Evolutionary conservation across 345 rosid genomes (phyloP).

Genomic region (Rubroshorea leprosula): DNA sequence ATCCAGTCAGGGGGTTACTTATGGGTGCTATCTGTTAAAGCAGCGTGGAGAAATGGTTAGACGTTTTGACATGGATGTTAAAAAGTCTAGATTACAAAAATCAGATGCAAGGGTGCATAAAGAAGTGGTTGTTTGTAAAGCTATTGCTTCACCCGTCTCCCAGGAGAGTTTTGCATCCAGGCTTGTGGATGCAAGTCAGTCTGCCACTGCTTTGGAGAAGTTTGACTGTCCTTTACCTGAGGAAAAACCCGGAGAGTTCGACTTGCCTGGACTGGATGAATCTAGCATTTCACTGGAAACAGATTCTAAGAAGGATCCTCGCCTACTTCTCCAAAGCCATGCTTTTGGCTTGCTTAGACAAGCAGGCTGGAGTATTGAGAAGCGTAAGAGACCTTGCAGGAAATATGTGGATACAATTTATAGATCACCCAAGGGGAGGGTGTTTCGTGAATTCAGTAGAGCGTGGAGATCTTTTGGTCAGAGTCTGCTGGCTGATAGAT

Average conservation of each 20-base stretch:
- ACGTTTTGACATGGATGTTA: constrained; percentile 23
- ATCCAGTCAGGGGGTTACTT: constrained; percentile 49
- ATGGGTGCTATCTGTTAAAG: constrained; percentile 50
- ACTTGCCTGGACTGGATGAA: not conserved
- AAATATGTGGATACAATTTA: constrained; percentile 45
- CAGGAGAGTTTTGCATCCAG: not conserved
- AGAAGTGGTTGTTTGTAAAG: not conserved
- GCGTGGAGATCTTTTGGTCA: constrained; percentile 74
- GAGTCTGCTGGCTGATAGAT: constrained; percentile 34
- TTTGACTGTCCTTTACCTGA: not conserved
- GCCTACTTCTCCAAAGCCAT: constrained; percentile 60
- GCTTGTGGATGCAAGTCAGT: not conserved
- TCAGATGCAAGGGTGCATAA: constrained; percentile 5
- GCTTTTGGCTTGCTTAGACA: constrained; percentile 40
- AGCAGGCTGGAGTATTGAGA: constrained; percentile 68
- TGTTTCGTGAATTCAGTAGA: constrained; percentile 64
- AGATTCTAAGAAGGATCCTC: constrained; percentile 59
- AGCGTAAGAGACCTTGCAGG: constrained; percentile 49
- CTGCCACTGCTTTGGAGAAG: not conserved
- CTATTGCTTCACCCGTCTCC: constrained; percentile 1
- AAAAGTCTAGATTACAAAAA: constrained; percentile 23
- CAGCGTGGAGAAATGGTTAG: constrained; percentile 25
- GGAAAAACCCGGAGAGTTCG: not conserved
- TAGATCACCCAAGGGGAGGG: constrained; percentile 60
- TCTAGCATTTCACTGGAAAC: constrained; percentile 27